Evolutionary conservation across 805 yeast species (phyloP).

Genomic region (Ogataea neopini): DNA sequence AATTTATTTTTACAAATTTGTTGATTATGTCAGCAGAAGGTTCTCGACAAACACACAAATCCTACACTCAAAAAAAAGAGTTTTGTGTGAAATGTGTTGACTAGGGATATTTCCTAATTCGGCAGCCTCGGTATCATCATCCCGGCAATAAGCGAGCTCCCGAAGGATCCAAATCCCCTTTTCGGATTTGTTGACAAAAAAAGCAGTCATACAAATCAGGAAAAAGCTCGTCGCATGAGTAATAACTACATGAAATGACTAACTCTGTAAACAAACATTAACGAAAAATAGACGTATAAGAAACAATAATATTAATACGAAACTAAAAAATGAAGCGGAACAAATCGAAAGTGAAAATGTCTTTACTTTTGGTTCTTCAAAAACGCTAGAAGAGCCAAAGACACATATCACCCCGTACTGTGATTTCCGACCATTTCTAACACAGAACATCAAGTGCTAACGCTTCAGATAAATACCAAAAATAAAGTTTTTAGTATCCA

Average conservation of each 20-base stretch:
- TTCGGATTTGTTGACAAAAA: not conserved
- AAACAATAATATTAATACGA: slow-evolving; percentile 6
- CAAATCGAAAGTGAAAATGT: not conserved
- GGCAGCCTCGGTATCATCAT: not conserved
- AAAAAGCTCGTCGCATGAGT: not conserved
- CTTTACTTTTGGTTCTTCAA: slow-evolving; percentile 1
- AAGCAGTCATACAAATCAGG: not conserved
- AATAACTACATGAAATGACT: not conserved
- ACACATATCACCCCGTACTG: not conserved
- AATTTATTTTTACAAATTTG: too few relatives aligned
- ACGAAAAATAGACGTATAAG: slow-evolving; percentile 3
- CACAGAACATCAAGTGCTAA: not conserved
- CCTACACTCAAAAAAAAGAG: too few relatives aligned
- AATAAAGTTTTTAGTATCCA: slow-evolving; percentile 4
- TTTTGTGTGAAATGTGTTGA: too few relatives aligned
- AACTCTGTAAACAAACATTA: not conserved
- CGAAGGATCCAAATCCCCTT: not conserved
- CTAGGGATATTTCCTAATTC: too few relatives aligned
- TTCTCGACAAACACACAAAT: too few relatives aligned
- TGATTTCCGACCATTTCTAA: not conserved
- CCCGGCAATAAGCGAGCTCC: not conserved
- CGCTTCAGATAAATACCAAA: slow-evolving; percentile 4
- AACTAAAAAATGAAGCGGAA: slow-evolving; percentile 1
- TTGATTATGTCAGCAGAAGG: not conserved
- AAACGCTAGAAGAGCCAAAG: slow-evolving; percentile 4